A percentile compares a stretch with the other conserved stretches of the same genome.
phyloP scores from a whole-genome alignment of 805 yeast genomes.

The Suhomyces sp. region DNA sequence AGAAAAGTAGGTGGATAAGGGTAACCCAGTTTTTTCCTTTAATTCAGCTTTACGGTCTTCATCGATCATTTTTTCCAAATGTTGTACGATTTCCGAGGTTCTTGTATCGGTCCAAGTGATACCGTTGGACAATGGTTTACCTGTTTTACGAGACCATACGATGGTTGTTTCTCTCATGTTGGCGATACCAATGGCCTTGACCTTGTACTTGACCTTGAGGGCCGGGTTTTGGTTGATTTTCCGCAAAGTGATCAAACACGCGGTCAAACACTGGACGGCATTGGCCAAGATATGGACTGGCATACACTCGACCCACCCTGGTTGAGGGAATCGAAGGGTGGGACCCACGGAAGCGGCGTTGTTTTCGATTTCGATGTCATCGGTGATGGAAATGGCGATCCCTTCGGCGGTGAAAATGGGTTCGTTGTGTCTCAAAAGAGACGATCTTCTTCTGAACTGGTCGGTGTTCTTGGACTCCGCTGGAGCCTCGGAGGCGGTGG shows the following conservation, averaged over 20 bases:
- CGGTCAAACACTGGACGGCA: slow-evolving; percentile 75
- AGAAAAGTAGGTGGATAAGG: slow-evolving; percentile 87
- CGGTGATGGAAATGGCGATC: slow-evolving; percentile 60
- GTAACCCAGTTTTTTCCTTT: slow-evolving; percentile 74
- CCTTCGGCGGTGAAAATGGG: slow-evolving; percentile 76
- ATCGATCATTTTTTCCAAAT: slow-evolving; percentile 54
- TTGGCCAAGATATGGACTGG: slow-evolving; percentile 80
- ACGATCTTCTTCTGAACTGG: slow-evolving; percentile 46
- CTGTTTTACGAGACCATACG: slow-evolving; percentile 83
- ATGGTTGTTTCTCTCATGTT: slow-evolving; percentile 95
- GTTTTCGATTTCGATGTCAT: slow-evolving; percentile 63
- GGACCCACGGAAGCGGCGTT: slow-evolving; percentile 54
- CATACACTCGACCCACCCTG: slow-evolving; percentile 94
- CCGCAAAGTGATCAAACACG: slow-evolving; percentile 57
- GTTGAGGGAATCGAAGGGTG: slow-evolving; percentile 73
- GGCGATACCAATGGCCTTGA: slow-evolving; percentile 81
- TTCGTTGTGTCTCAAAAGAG: slow-evolving; percentile 45
- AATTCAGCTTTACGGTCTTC: slow-evolving; percentile 57
- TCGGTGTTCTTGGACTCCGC: slow-evolving; percentile 41
- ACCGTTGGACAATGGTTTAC: slow-evolving; percentile 80
- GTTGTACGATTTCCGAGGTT: slow-evolving; percentile 68
- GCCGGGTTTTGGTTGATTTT: slow-evolving; percentile 53
- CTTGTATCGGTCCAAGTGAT: slow-evolving; percentile 97
- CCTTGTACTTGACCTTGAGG: slow-evolving; percentile 53
- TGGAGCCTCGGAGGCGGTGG: slow-evolving; percentile 61